These are phyloP conservation scores for Cupressus sempervirens DNA, from an alignment of 75 land plant genomes.

Conservation along the genomic window DNA sequence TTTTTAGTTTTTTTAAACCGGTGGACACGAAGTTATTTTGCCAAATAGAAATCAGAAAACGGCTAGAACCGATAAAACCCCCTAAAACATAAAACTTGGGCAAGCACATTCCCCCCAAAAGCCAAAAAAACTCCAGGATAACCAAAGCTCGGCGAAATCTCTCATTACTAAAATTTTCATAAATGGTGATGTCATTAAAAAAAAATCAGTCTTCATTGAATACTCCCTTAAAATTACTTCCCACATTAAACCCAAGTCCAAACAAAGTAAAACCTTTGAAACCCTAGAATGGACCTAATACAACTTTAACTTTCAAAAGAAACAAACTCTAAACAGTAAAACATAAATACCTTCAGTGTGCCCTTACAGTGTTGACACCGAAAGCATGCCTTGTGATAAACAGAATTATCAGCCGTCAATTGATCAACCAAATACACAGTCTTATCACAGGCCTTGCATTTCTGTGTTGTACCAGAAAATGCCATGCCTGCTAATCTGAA, in stretches of 20 bases:
- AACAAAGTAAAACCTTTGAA: neutral
- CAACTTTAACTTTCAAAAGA: neutral
- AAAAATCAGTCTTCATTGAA: neutral
- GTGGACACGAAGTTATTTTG: neutral
- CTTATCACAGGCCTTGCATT: slow-evolving; percentile 75
- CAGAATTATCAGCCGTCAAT: slow-evolving; percentile 45
- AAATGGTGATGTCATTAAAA: neutral
- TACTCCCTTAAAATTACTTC: neutral
- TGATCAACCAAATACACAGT: slow-evolving; percentile 70
- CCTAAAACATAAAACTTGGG: neutral
- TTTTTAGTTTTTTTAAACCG: neutral
- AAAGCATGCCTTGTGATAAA: slow-evolving; percentile 66
- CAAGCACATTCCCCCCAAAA: neutral
- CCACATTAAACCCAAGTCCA: neutral
- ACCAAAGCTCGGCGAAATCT: neutral
- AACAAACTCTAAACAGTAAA: slow-evolving; percentile 1
- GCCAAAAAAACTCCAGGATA: neutral
- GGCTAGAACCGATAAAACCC: neutral
- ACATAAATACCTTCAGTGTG: slow-evolving; percentile 48
- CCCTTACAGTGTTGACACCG: slow-evolving; percentile 70
- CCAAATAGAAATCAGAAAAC: neutral
- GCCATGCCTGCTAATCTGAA: slow-evolving; percentile 23
- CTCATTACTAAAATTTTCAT: neutral
- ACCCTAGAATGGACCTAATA: neutral
- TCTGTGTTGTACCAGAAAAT: slow-evolving; percentile 60